These are phyloP conservation scores for Lenzites betulinus DNA, from an alignment of 768 basidiomycete species.

Conservation along the genomic window DNA sequence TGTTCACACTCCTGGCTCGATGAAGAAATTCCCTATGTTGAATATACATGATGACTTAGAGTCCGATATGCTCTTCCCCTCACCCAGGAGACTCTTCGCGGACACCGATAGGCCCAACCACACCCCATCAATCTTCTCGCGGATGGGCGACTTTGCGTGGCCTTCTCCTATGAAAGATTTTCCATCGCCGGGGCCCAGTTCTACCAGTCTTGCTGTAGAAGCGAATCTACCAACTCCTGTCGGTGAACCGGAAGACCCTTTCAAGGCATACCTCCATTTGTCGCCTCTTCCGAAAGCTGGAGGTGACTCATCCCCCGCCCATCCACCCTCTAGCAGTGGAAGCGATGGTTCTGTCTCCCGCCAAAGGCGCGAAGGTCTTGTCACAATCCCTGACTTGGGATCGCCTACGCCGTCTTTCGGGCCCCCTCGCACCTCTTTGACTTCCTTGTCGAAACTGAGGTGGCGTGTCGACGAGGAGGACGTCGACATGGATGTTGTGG, in stretches of 20 bases:
- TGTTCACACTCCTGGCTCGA: neutral
- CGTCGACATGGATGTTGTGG: neutral
- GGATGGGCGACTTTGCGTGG: slow-evolving; percentile 11
- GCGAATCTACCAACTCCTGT: neutral
- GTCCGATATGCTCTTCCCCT: slow-evolving; percentile 18
- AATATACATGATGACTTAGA: slow-evolving; percentile 15
- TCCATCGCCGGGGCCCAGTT: neutral
- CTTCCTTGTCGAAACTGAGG: neutral
- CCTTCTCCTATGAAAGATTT: neutral
- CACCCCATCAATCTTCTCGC: slow-evolving; percentile 6
- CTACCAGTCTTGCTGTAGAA: neutral
- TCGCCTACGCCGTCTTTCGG: slow-evolving; percentile 2
- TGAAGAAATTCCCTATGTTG: slow-evolving; percentile 4
- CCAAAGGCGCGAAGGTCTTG: neutral
- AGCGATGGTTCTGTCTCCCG: neutral
- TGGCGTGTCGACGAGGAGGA: slow-evolving; percentile 3
- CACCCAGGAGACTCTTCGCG: slow-evolving; percentile 24
- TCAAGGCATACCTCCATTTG: slow-evolving; percentile 7
- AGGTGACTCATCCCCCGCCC: slow-evolving; percentile 4
- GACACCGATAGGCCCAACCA: slow-evolving; percentile 20
- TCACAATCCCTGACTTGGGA: neutral
- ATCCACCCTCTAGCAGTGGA: slow-evolving; percentile 8
- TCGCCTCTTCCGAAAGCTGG: slow-evolving; percentile 6
- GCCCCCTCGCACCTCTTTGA: neutral
- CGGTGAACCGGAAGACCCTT: slow-evolving; percentile 4